Conservation (phyloP, 2,329 filamentous ascomycete species). For the Dryadomyces quercivorus region DNA sequence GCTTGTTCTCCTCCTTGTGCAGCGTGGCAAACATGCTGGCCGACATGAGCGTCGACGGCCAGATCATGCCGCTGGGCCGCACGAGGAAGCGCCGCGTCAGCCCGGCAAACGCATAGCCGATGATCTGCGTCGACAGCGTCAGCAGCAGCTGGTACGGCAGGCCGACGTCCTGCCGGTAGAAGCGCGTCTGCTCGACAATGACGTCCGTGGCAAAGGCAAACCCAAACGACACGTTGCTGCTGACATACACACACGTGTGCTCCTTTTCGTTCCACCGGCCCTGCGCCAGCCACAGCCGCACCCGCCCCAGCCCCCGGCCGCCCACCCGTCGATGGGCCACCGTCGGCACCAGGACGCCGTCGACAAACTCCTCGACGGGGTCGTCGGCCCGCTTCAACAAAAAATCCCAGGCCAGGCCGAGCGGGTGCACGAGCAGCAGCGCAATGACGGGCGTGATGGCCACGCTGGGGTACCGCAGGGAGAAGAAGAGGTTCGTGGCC, state of each 20-base stretch:
- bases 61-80: constrained; percentile 79
- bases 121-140: constrained; percentile 73
- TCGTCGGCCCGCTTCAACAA: constrained; percentile 53
- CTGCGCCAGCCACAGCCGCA: constrained; percentile 66
- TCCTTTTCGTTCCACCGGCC: constrained; percentile 82
- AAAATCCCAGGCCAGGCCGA: constrained; percentile 70
- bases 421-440: constrained; percentile 69
- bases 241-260: constrained; percentile 79
- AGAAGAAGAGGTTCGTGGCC: constrained; percentile 80
- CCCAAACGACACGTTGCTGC: constrained; percentile 80
- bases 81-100: constrained; percentile 72
- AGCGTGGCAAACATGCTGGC: constrained; percentile 81
- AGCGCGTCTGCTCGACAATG: constrained; percentile 80
- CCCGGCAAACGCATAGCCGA: constrained; percentile 79
- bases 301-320: constrained; percentile 19
- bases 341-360: constrained; percentile 22
- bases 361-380: constrained; percentile 33
- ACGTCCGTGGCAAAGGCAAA: constrained; percentile 85
- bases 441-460: constrained; percentile 84
- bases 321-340: constrained; percentile 9
- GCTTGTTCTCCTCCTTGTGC: constrained; percentile 73
- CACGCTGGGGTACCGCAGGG: constrained; percentile 79
- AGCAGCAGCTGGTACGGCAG: constrained; percentile 71
- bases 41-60: constrained; percentile 80
- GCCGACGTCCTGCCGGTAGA: constrained; percentile 71